Conservation (phyloP, 257 asterid genomes). For the Nicotiana sylvestris region DNA sequence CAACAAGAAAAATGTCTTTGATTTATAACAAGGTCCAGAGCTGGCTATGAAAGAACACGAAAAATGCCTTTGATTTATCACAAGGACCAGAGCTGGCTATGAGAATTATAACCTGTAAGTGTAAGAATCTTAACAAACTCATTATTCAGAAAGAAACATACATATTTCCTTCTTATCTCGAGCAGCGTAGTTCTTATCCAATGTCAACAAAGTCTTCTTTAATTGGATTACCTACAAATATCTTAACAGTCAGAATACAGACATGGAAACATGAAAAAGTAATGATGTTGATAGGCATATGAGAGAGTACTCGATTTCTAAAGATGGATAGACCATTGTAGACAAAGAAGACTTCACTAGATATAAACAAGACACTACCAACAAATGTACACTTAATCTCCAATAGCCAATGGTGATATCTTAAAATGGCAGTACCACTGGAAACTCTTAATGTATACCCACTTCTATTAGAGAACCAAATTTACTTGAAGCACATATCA, state of each 20-base stretch:
- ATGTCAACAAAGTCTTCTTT: constrained; percentile 55
- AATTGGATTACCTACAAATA: constrained; percentile 59
- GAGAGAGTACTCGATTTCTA: not conserved
- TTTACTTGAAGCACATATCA: not conserved
- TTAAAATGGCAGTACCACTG: not conserved
- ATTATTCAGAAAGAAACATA: constrained; percentile 29
- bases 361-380: not conserved
- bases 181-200: constrained; percentile 88
- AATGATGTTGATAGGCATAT: not conserved
- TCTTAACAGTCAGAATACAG: constrained; percentile 9
- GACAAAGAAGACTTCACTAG: not conserved
- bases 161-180: constrained; percentile 64
- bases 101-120: not conserved
- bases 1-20: not conserved
- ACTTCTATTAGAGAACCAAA: not conserved
- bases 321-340: not conserved
- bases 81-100: not conserved
- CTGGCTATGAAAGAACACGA: not conserved
- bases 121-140: not conserved
- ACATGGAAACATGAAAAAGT: not conserved
- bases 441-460: not conserved
- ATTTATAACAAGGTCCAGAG: not conserved
- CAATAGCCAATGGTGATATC: not conserved
- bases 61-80: constrained; percentile 1
- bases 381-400: not conserved